Base-by-base conservation (phyloP, 768 basidiomycete genomes). In the Leccinum uliginosum region DNA sequence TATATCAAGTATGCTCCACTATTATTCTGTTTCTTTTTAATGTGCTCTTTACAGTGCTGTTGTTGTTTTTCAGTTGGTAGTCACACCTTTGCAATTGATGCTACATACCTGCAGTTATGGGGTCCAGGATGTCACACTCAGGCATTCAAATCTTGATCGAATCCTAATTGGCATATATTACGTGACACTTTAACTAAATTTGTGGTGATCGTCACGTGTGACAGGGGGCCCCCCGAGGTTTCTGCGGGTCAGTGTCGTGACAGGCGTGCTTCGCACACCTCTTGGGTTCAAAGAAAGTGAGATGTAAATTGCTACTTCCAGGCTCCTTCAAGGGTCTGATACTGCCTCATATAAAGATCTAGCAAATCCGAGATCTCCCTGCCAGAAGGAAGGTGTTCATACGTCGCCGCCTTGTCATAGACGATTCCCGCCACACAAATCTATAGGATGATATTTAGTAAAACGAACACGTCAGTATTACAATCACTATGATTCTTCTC, bases 341-440 rank as follows among this genome's bases (percentile, higher is more conserved):
- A 71, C 40, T 70, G 60, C 26, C 59, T 59, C 51, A 68, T 62
- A 15, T 65, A 63, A 55, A 68, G 58, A 34, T 62, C 70, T 8
- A 71, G 59, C 14, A 73, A 67, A 52, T 62, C 58, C 9, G 66
- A 62, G 38, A 62, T 40, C 12, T 70, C 60, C 65, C 86, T 89
- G 3, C 75, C 77, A 0, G 78, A 75, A 17, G 88, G 86, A 68
- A 79, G 84, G 14, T 82, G 79, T 34, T 80, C 79, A 59, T 83
- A 92, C 4, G 68, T 65, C 0, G 87, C 71, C 10, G 70, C 48
- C 30, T 66, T 71, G 12, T 69, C 78, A 60, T 83, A 93, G 1
- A 85, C 87, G 51, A 91, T 76, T 54, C 85, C 77, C 0, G 91
- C 89, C 5, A 70, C 63, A 23, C n/a, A 38, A 6, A 82, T 77